A percentile compares a stretch with the other conserved stretches of the same genome.
Evolutionary conservation across 139 green algal species (phyloP).

Genomic region (Coelastrella sp.): DNA sequence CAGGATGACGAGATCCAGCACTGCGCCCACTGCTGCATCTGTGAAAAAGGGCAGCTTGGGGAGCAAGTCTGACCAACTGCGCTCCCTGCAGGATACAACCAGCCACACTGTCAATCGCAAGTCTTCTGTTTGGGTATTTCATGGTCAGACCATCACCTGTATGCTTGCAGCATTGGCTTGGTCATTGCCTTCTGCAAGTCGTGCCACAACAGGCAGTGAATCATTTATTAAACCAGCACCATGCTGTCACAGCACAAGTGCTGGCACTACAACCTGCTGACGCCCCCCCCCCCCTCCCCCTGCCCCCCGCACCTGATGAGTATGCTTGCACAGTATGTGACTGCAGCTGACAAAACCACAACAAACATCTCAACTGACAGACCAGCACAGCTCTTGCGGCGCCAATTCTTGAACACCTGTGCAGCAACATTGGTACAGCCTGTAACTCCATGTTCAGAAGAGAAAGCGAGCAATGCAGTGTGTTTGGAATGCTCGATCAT

Average conservation of each 20-base stretch:
- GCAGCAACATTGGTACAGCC: background rate
- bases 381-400: conserved; percentile 14
- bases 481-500: background rate
- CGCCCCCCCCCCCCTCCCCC: too few relatives aligned
- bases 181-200: too few relatives aligned
- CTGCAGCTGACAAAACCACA: conserved; percentile 21
- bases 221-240: background rate
- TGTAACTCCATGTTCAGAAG: background rate
- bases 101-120: background rate
- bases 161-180: background rate
- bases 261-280: background rate
- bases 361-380: conserved; percentile 36
- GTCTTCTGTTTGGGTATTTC: background rate
- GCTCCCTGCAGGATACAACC: background rate
- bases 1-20: conserved; percentile 25
- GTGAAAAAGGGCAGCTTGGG: conserved; percentile 28
- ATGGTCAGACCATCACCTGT: background rate
- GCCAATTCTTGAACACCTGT: conserved; percentile 37
- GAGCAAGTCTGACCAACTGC: conserved; percentile 14
- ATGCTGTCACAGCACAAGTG: background rate
- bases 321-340: conserved; percentile 35
- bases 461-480: background rate
- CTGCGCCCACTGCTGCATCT: conserved; percentile 4
- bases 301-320: conserved; percentile 14
- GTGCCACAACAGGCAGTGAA: too few relatives aligned